A percentile compares a stretch with the other conserved stretches of the same genome.
phyloP scores from a whole-genome alignment of 352 stramenopile genomes.

The Phytophthora pini region DNA sequence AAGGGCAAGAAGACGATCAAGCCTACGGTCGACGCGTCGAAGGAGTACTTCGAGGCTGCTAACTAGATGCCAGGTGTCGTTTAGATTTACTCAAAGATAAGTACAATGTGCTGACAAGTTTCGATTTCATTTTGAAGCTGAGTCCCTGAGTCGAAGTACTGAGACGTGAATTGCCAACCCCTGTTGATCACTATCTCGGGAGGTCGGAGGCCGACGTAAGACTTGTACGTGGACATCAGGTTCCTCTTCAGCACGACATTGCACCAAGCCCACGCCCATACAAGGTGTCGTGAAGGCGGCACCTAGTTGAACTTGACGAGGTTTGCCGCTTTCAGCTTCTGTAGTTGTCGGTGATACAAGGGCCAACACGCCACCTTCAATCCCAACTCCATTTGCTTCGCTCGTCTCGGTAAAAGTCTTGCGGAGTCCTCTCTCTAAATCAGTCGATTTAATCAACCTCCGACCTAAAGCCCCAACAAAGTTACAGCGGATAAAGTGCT shows the following conservation, averaged over 20 bases:
- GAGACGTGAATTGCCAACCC: conserved; percentile 40
- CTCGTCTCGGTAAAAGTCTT: conserved; percentile 42
- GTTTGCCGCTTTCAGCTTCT: neutral
- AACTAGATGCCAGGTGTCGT: conserved; percentile 12
- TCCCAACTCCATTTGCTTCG: conserved; percentile 39
- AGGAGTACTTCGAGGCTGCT: conserved; percentile 71
- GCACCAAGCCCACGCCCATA: conserved; percentile 69
- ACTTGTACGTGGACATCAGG: conserved; percentile 54
- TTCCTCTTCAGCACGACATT: conserved; percentile 19
- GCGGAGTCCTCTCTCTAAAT: conserved; percentile 38
- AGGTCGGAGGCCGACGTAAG: conserved; percentile 38
- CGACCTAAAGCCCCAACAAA: conserved; percentile 44
- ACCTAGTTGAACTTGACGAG: conserved; percentile 47
- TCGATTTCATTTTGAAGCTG: neutral
- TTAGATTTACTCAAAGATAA: neutral
- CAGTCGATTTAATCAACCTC: conserved; percentile 31
- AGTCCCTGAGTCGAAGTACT: conserved; percentile 16
- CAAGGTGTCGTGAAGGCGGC: conserved; percentile 70
- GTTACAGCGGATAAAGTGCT: conserved; percentile 68
- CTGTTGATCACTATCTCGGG: neutral
- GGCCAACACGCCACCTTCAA: conserved; percentile 67
- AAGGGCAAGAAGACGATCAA: conserved; percentile 91
- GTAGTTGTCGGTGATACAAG: conserved; percentile 21
- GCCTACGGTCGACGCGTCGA: conserved; percentile 69
- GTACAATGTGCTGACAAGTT: neutral